Evolutionary conservation across 192 early-diverging fungal species (phyloP).

Genomic region (Coemansia sp.): DNA sequence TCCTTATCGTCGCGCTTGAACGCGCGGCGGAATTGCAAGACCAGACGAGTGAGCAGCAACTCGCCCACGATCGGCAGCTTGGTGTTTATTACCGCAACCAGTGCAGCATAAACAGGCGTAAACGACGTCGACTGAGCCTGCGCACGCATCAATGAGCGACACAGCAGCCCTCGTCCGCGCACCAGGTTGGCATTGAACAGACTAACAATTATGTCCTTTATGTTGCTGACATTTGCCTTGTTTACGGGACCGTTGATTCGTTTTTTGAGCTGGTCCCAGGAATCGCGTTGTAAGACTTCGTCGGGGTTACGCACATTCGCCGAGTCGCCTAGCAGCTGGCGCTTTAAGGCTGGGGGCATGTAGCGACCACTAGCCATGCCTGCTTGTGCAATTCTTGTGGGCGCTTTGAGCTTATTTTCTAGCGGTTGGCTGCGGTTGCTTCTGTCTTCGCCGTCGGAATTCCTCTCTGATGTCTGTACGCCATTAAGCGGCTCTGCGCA

Average conservation of each 20-base stretch:
- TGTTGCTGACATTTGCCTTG: constrained; percentile 88
- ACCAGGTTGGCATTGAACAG: constrained; percentile 88
- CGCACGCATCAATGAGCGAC: constrained; percentile 82
- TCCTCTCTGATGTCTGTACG: too few relatives aligned
- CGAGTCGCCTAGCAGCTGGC: constrained; percentile 60
- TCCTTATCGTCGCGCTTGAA: constrained; percentile 91
- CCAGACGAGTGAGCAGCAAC: constrained; percentile 76
- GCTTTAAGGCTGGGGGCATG: constrained; percentile 78
- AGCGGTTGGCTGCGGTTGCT: background rate
- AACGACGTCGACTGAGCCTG: constrained; percentile 84
- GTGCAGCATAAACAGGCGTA: constrained; percentile 87
- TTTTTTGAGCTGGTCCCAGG: constrained; percentile 94
- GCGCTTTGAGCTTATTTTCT: background rate
- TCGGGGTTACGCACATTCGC: constrained; percentile 4
- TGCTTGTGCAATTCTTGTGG: background rate
- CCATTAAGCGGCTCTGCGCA: too few relatives aligned
- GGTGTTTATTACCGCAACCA: constrained; percentile 88
- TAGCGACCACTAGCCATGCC: constrained; percentile 52
- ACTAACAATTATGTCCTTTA: constrained; percentile 86
- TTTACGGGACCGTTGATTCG: constrained; percentile 93
- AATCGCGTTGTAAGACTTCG: constrained; percentile 68
- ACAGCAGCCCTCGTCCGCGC: constrained; percentile 87
- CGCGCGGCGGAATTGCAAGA: constrained; percentile 85
- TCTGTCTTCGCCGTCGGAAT: background rate
- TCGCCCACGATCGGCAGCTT: constrained; percentile 91